A percentile compares a stretch with the other conserved stretches of the same genome.
phyloP scores from a whole-genome alignment of 352 stramenopile species.

The Pythium coloratum region DNA sequence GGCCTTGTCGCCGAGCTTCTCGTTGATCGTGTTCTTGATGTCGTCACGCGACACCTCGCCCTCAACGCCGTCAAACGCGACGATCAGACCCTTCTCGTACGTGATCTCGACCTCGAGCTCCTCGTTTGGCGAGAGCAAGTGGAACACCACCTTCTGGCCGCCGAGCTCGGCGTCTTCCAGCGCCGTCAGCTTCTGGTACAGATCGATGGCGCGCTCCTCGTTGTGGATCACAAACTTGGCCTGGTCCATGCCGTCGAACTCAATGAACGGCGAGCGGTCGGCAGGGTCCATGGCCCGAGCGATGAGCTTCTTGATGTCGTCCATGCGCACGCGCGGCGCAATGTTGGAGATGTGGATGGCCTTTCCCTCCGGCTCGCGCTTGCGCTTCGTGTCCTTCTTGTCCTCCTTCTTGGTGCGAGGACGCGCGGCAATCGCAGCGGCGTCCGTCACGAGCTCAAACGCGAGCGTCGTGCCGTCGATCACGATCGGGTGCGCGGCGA shows the following conservation, averaged over 20 bases:
- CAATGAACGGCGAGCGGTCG: conserved; percentile 66
- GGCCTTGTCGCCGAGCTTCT: conserved; percentile 75
- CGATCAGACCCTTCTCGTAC: conserved; percentile 86
- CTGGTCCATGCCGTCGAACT: conserved; percentile 77
- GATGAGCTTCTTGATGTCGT: conserved; percentile 86
- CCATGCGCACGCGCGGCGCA: conserved; percentile 59
- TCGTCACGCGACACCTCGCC: conserved; percentile 80
- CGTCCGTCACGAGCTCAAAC: conserved; percentile 81
- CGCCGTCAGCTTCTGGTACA: conserved; percentile 78
- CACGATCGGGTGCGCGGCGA: conserved; percentile 40
- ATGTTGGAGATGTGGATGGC: conserved; percentile 84
- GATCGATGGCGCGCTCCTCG: conserved; percentile 37
- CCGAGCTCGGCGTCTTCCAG: conserved; percentile 58
- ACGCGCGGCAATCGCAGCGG: conserved; percentile 64
- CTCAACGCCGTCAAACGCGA: conserved; percentile 78
- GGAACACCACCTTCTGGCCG: conserved; percentile 77
- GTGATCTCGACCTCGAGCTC: conserved; percentile 75
- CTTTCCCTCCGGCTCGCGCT: conserved; percentile 69
- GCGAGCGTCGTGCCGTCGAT: conserved; percentile 62
- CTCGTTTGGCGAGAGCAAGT: conserved; percentile 68
- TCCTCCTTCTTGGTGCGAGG: conserved; percentile 50
- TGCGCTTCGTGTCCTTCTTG: conserved; percentile 72
- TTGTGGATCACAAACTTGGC: conserved; percentile 70
- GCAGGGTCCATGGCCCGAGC: conserved; percentile 47
- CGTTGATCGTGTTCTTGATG: conserved; percentile 87